These are phyloP conservation scores for Hygrophorus russula DNA, from an alignment of 768 basidiomycete genomes.

Conservation along the genomic window DNA sequence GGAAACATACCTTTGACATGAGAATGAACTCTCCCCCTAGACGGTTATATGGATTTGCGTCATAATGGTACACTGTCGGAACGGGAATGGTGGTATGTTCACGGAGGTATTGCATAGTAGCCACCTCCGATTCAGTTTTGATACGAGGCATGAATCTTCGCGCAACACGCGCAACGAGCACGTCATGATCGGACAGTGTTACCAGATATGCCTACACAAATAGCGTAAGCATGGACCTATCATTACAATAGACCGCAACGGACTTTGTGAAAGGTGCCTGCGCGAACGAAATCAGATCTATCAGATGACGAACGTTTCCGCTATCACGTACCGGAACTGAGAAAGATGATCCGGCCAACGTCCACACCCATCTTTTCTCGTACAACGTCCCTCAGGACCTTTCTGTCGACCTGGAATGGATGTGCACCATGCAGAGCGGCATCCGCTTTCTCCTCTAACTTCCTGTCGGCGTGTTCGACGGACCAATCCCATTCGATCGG, in stretches of 20 bases:
- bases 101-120: constrained; percentile 73
- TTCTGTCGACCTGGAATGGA: constrained; percentile 69
- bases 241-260: constrained; percentile 1
- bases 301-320: constrained; percentile 10
- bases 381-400: constrained; percentile 66
- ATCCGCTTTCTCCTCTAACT: constrained; percentile 52
- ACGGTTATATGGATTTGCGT: constrained; percentile 76
- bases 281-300: constrained; percentile 5
- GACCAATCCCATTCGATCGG: constrained; percentile 54
- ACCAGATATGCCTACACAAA: constrained; percentile 60
- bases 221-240: neutral
- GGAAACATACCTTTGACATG: constrained; percentile 64
- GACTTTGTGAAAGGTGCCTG: constrained; percentile 82
- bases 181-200: constrained; percentile 46
- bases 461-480: constrained; percentile 59
- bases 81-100: constrained; percentile 62
- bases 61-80: constrained; percentile 64
- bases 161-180: constrained; percentile 71
- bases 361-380: constrained; percentile 55
- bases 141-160: constrained; percentile 78
- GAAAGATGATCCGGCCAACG: constrained; percentile 60
- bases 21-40: constrained; percentile 79
- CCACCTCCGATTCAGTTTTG: constrained; percentile 82
- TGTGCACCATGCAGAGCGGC: constrained; percentile 46
- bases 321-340: constrained; percentile 54